Evolutionary conservation across 768 basidiomycete genomes (phyloP).

Genomic region (Xanthoconium stramineum): DNA sequence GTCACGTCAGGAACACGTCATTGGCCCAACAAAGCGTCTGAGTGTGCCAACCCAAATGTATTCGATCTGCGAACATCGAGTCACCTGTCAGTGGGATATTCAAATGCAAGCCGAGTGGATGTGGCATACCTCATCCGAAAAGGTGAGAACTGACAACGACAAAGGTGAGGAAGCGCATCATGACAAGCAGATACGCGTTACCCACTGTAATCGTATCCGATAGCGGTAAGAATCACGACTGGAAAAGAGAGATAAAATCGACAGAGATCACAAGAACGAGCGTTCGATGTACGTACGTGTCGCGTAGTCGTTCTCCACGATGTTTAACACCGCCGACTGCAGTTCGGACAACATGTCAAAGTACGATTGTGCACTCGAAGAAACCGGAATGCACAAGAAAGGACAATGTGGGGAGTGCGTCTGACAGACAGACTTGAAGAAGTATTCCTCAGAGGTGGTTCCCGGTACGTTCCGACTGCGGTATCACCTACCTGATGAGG

Average conservation of each 20-base stretch:
- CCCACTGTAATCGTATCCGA: conserved; percentile 8
- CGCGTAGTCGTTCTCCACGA: neutral
- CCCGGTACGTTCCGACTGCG: too few relatives aligned
- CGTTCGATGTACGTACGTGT: neutral
- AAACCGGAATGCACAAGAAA: too few relatives aligned
- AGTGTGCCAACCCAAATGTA: conserved; percentile 2
- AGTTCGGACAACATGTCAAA: neutral
- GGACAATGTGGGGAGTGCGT: too few relatives aligned
- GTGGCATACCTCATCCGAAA: conserved; percentile 4
- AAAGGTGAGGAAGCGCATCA: neutral
- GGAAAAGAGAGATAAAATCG: too few relatives aligned
- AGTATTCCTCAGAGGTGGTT: too few relatives aligned
- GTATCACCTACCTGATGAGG: too few relatives aligned
- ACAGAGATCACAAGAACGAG: too few relatives aligned
- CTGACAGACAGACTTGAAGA: too few relatives aligned
- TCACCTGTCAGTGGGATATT: neutral
- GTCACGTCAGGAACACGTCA: too few relatives aligned
- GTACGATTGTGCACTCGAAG: too few relatives aligned
- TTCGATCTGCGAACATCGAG: neutral
- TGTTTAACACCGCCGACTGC: neutral
- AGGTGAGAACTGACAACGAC: conserved; percentile 3
- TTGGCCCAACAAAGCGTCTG: neutral
- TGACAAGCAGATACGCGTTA: neutral
- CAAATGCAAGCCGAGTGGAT: neutral
- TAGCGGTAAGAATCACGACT: neutral